Evolutionary conservation across 179 eudicot genomes (phyloP).

Genomic region (Silene vulgaris): DNA sequence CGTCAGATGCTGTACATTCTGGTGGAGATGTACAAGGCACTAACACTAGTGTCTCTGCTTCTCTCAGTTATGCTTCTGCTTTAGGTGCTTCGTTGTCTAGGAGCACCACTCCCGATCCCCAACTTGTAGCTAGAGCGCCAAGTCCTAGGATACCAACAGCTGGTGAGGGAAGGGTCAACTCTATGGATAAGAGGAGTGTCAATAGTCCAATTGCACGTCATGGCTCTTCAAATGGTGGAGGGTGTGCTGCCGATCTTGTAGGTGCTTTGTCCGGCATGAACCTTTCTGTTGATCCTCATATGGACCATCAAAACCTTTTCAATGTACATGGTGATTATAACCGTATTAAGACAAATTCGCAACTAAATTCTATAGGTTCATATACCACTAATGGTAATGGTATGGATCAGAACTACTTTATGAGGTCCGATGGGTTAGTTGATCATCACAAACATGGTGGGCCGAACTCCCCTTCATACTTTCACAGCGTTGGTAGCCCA

Average conservation of each 20-base stretch:
- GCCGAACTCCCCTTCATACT: conserved; percentile 51
- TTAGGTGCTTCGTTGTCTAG: conserved; percentile 84
- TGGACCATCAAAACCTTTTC: conserved; percentile 47
- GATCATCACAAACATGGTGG: conserved; percentile 51
- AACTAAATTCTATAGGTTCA: conserved; percentile 30
- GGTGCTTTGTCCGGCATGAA: conserved; percentile 79
- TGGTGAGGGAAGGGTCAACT: conserved; percentile 61
- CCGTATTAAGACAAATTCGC: conserved; percentile 41
- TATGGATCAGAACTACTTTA: conserved; percentile 36
- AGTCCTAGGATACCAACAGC: conserved; percentile 89
- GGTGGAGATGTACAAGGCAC: conserved; percentile 38
- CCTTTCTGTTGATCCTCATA: conserved; percentile 49
- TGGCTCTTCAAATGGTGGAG: conserved; percentile 38
- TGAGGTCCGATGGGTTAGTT: conserved; percentile 40
- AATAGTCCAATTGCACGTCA: conserved; percentile 54
- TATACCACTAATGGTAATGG: conserved; percentile 30
- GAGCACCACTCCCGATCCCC: conserved; percentile 92
- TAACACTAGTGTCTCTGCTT: conserved; percentile 40
- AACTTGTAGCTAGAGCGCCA: conserved; percentile 74
- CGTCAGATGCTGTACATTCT: conserved; percentile 27
- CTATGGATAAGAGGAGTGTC: conserved; percentile 54
- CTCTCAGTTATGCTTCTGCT: conserved; percentile 88
- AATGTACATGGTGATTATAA: conserved; percentile 50
- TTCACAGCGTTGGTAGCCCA: conserved; percentile 47
- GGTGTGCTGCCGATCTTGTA: conserved; percentile 49